A percentile compares a stretch with the other conserved stretches of the same genome.
These are phyloP conservation scores for Psilocybe mexicana DNA, from an alignment of 1,284 basidiomycete species.

Conservation along the genomic window DNA sequence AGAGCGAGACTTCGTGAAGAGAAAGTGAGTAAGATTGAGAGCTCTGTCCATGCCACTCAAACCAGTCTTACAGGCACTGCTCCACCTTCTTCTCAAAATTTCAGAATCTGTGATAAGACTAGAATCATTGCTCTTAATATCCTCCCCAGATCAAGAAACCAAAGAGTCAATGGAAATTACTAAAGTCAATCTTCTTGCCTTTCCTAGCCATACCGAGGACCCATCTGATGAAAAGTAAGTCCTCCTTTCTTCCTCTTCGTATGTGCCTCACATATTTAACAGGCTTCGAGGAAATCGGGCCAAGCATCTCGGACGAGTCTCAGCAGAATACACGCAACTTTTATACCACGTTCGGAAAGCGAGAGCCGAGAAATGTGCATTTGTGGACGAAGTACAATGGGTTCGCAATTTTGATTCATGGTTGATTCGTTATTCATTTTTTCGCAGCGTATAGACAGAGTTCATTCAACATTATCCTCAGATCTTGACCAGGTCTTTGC, in stretches of 20 bases:
- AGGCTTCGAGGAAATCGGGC: slow-evolving; percentile 67
- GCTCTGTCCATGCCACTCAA: not conserved
- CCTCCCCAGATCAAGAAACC: slow-evolving; percentile 48
- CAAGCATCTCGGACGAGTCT: slow-evolving; percentile 85
- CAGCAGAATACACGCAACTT: slow-evolving; percentile 90
- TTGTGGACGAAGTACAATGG: slow-evolving; percentile 82
- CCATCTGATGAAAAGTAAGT: slow-evolving; percentile 30
- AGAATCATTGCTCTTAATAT: slow-evolving; percentile 76
- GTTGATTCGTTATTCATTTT: slow-evolving; percentile 14
- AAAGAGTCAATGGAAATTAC: slow-evolving; percentile 33
- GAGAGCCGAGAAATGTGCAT: slow-evolving; percentile 68
- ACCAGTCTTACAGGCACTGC: slow-evolving; percentile 55
- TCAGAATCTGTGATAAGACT: slow-evolving; percentile 85
- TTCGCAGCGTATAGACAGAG: slow-evolving; percentile 73
- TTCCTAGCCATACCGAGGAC: slow-evolving; percentile 27
- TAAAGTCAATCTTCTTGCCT: slow-evolving; percentile 29
- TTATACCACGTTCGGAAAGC: slow-evolving; percentile 89
- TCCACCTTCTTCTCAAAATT: slow-evolving; percentile 85
- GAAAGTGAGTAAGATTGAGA: slow-evolving; percentile 52
- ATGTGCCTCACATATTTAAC: not conserved
- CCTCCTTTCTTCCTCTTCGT: not conserved
- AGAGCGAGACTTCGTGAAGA: slow-evolving; percentile 78
- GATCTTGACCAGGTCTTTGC: slow-evolving; percentile 84
- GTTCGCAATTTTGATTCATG: slow-evolving; percentile 52
- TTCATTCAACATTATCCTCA: slow-evolving; percentile 78